Evolutionary conservation across 345 rosid genomes (phyloP), one percentile per base, ranked within the genome.

Genomic region (Boechera divaricarpa): DNA sequence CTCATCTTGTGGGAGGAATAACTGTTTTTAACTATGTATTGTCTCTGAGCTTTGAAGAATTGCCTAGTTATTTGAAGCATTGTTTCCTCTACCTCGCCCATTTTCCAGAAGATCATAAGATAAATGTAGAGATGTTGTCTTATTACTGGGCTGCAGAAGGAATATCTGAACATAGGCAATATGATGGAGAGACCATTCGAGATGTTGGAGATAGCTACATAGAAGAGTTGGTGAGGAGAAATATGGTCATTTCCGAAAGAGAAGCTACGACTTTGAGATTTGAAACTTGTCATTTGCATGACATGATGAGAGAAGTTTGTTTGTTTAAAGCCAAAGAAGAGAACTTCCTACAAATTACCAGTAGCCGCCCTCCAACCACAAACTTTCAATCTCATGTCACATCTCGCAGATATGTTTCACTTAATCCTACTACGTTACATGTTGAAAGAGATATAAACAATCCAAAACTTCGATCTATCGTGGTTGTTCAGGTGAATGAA

Each of bases 201-300:
- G 77, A 84, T 60, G 77, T 61, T n/a, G 86, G 69, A 1, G 63
- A 79, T 10, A 1, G 15, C 48, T 72, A 67, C 70, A 13, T 86
- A 12, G 45, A 26, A 2, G 80, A 84, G 70, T 59, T 86, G 33
- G 63, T 52, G 1, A 18, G 51, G 15, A 75, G 74, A 31, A 70
- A 70, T 8, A 60, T 86, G 85, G 75, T 86, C 26, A 86, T 80
- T 7, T 69, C 8, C 0, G 16, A 39, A 51, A 60, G 69, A 47
- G 31, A 73, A 0, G 16, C 0, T 8, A 10, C 0, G 16, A 18
- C 9, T 24, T 33, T 21, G 24, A 21, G 1, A 21, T 21, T 21
- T 21, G 24, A 21, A 21, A 21, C 24, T 21, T 21, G 24, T 21
- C 24, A 21, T 21, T 21, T 73, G 42, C 70, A 79, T 38, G 79